phyloP scores from a whole-genome alignment of 2,329 filamentous ascomycete species.

The Aspergillus pseudoterreus region DNA sequence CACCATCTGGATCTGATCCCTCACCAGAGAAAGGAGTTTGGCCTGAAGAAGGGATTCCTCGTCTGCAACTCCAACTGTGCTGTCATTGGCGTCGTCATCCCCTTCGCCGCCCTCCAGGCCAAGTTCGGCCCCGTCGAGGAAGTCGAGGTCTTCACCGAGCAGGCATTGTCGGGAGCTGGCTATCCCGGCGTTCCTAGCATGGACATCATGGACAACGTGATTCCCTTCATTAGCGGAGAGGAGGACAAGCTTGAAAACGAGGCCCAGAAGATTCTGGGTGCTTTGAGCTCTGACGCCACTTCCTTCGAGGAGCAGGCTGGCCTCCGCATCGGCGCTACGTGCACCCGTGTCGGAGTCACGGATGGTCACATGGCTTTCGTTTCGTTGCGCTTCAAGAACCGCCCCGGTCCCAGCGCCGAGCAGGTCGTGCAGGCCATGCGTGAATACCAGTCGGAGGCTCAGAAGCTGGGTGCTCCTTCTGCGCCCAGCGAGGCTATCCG shows the following conservation, averaged over 20 bases:
- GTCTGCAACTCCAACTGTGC: conserved; percentile 99
- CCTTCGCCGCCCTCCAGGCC: conserved; percentile 83
- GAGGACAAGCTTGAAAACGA: conserved; percentile 96
- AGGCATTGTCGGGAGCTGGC: conserved; percentile 89
- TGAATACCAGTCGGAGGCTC: conserved; percentile 76
- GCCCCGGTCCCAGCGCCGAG: conserved; percentile 69
- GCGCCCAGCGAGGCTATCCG: conserved; percentile 77
- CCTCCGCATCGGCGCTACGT: conserved; percentile 78
- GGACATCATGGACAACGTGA: conserved; percentile 95
- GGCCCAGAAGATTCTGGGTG: conserved; percentile 88
- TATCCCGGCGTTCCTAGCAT: conserved; percentile 68
- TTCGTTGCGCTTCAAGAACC: conserved; percentile 73
- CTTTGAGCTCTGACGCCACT: conserved; percentile 65
- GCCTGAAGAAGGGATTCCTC: conserved; percentile 78
- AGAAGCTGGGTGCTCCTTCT: conserved; percentile 79
- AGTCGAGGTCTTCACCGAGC: conserved; percentile 88
- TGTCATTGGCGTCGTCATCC: conserved; percentile 92
- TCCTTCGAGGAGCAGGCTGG: conserved; percentile 71
- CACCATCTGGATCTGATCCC: conserved; percentile 81
- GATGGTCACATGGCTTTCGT: conserved; percentile 97
- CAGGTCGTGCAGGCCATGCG: conserved; percentile 76
- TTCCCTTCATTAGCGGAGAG: conserved; percentile 88
- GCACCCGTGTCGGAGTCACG: conserved; percentile 90
- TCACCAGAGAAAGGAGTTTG: conserved; percentile 73
- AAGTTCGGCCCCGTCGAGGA: conserved; percentile 73